Conservation (phyloP, 2,329 filamentous ascomycete genomes). For the Coleophoma eucalyptorum region DNA sequence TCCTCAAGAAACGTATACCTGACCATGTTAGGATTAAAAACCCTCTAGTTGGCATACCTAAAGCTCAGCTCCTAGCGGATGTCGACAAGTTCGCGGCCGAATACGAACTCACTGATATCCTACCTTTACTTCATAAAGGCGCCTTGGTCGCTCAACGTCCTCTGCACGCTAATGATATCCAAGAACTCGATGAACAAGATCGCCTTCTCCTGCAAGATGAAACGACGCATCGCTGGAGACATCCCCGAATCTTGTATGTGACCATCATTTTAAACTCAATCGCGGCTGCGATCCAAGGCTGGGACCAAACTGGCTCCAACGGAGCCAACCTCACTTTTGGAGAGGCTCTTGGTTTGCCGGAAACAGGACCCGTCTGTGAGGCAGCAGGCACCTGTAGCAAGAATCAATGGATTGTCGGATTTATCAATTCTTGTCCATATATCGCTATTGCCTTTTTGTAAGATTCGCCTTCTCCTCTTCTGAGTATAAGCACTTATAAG, state of each 20-base stretch:
- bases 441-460: slow-evolving; percentile 38
- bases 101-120: slow-evolving; percentile 54
- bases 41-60: slow-evolving; percentile 51
- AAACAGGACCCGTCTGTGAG: slow-evolving; percentile 14
- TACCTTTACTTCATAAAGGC: slow-evolving; percentile 59
- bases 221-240: slow-evolving; percentile 63
- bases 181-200: slow-evolving; percentile 56
- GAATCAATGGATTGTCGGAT: slow-evolving; percentile 47
- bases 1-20: background rate
- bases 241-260: slow-evolving; percentile 58
- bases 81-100: slow-evolving; percentile 59
- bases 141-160: slow-evolving; percentile 73
- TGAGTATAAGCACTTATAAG: background rate
- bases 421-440: slow-evolving; percentile 53
- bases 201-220: slow-evolving; percentile 58
- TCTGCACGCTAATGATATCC: slow-evolving; percentile 55
- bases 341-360: slow-evolving; percentile 28
- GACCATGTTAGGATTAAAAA: slow-evolving; percentile 42
- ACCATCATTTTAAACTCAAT: slow-evolving; percentile 66
- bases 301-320: slow-evolving; percentile 33
- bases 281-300: slow-evolving; percentile 57
- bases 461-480: background rate
- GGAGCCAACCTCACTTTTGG: slow-evolving; percentile 35
- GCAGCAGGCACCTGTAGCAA: slow-evolving; percentile 3
- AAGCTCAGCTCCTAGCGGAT: slow-evolving; percentile 43